Evolutionary conservation across 176 grass and related monocot genomes (phyloP).

Genomic region (Carex myosuroides): DNA sequence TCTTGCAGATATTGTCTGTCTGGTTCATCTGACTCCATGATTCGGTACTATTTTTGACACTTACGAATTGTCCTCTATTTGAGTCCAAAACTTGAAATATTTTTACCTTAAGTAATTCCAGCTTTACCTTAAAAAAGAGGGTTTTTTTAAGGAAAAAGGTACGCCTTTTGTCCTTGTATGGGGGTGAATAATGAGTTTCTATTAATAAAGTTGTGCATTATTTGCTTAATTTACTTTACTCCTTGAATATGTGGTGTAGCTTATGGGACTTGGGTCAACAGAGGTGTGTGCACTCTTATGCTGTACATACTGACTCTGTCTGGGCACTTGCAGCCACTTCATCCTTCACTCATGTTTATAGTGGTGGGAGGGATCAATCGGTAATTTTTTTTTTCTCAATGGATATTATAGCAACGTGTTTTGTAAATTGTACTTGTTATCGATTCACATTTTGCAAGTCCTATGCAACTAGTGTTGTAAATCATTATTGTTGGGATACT

Average conservation of each 20-base stretch:
- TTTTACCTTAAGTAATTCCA: background rate
- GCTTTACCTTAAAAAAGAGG: background rate
- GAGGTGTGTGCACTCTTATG: conserved; percentile 95
- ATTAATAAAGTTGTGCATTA: background rate
- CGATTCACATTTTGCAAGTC: background rate
- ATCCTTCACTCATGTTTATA: conserved; percentile 93
- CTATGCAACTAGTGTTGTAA: background rate
- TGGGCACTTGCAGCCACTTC: conserved; percentile 83
- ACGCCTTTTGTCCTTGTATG: background rate
- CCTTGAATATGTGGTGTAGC: conserved; percentile 38
- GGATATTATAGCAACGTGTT: background rate
- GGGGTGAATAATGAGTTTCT: background rate
- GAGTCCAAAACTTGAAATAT: background rate
- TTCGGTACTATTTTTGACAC: conserved; percentile 46
- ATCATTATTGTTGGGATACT: conserved; percentile 4
- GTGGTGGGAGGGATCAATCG: conserved; percentile 93
- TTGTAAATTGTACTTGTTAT: background rate
- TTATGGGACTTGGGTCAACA: conserved; percentile 99
- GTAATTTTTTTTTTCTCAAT: conserved; percentile 38
- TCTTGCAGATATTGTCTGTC: conserved; percentile 81
- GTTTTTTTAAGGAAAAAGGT: background rate
- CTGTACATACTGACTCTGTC: conserved; percentile 92
- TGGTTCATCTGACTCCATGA: conserved; percentile 98
- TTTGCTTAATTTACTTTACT: conserved; percentile 4
- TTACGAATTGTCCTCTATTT: background rate